These are phyloP conservation scores for Penicillium sp. DNA, from an alignment of 2,329 filamentous ascomycete species.

Conservation along the genomic window DNA sequence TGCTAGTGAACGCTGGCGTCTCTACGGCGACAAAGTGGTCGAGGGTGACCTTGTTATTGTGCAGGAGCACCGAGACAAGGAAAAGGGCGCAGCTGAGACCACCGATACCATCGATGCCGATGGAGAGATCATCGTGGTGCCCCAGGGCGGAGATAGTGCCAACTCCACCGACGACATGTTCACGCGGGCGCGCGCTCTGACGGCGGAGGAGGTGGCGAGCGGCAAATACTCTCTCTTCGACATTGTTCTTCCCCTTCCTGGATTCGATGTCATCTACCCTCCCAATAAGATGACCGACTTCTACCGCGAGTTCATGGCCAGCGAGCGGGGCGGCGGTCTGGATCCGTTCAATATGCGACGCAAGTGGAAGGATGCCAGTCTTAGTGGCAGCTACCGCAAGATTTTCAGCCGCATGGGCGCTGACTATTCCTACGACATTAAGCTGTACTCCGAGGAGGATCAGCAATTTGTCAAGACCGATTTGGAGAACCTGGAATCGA, in stretches of 20 bases:
- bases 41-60: slow-evolving; percentile 81
- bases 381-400: slow-evolving; percentile 87
- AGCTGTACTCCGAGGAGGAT: slow-evolving; percentile 62
- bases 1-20: slow-evolving; percentile 75
- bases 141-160: slow-evolving; percentile 58
- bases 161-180: slow-evolving; percentile 57
- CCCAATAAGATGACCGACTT: slow-evolving; percentile 78
- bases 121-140: slow-evolving; percentile 66
- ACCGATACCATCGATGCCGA: slow-evolving; percentile 55
- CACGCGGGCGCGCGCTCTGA: slow-evolving; percentile 70
- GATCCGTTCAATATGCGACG: slow-evolving; percentile 87
- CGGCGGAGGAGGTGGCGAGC: slow-evolving; percentile 72
- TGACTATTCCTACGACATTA: slow-evolving; percentile 67
- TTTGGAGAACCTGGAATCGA: slow-evolving; percentile 63
- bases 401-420: slow-evolving; percentile 70
- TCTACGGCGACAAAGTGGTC: slow-evolving; percentile 71
- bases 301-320: slow-evolving; percentile 84
- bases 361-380: slow-evolving; percentile 79
- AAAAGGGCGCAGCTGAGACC: slow-evolving; percentile 27
- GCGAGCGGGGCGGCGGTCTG: slow-evolving; percentile 71
- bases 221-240: slow-evolving; percentile 82
- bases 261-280: slow-evolving; percentile 86
- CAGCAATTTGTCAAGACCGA: slow-evolving; percentile 91
- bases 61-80: slow-evolving; percentile 56
- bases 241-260: slow-evolving; percentile 86